Base-by-base conservation (phyloP, 495 filamentous ascomycete species). In the Podospora didyma region DNA sequence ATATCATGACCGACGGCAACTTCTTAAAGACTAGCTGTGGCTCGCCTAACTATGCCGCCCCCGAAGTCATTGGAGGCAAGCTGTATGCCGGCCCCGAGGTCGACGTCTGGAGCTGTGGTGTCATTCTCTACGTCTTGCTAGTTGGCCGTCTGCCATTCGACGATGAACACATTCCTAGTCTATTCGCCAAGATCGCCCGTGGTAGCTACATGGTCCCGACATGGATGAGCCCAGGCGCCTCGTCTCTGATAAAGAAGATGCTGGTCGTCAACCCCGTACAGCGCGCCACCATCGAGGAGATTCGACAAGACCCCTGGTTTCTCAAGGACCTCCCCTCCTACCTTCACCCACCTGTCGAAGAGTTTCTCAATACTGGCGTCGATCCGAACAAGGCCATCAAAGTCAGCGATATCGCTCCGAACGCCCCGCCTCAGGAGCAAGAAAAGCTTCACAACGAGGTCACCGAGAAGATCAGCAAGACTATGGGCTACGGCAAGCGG, bases 1-100 rank as follows among this genome's bases (percentile, higher is more conserved):
- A 98, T 66, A 97, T 98, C 72, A 97, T 98, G 93, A 97, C 94
- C 9, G 94, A 98, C 64, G 94, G 94, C 9, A 98, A 97, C 67
- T 98, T 98, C 71, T 82, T 98, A 62, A 97, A 96, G 75, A 98
- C 94, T 0, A 96, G 92, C 73, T 98, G 94, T 69, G 94, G 94
- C 52, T 96, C 92, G 62, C 94, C 94, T 17, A 98, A 98, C 70
- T 98, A 98, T 70, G 94, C 94, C 19, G 94, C 94, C 4, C 94
- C 94, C 2, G 94, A 98, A 70, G 94, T 98, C 58, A 98, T 98
- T 63, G 92, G 89, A 45, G 94, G 94, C 14, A 98, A 97, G 78
- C 79, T 98, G 52, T 98, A 98, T 65, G 94, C 94, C 23, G 94
- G 94, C 2, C 94, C 95, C 2, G 94, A 98, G 71, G 94, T 98